Evolutionary conservation across 192 early-diverging fungal species (phyloP), one percentile per base, ranked within the genome.

Genomic region (Pecoramyces ruminantium): DNA sequence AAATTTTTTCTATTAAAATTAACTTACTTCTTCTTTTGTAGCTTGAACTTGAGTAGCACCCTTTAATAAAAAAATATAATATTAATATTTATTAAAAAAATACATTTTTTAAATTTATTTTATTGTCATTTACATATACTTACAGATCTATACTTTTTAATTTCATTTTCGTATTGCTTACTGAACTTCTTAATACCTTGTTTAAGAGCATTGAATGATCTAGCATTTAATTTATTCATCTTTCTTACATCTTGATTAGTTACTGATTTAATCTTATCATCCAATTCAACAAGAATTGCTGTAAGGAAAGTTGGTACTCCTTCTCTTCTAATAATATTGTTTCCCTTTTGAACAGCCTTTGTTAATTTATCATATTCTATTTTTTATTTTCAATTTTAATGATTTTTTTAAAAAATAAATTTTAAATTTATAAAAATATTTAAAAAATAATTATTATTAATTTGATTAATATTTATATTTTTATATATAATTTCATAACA

Each of bases 181-280:
- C 88, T 90, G 85, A 91, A 87, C 91, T 99, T 97, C 88, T 93
- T 93, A 82, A 97, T 79, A 83, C 94, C 95, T 85, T 95, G 93
- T 90, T 96, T 97, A 89, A 98, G 92, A 78, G 92, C 90, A 86
- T 93, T 97, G 83, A 96, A 86, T 28, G 95, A 93, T 82, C 93
- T 93, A 51, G 92, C 90, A 79, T 94, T 91, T 78, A 85, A 88
- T 67, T 93, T 87, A 83, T 92, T 97, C 89, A 95, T 94, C 88
- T 95, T 97, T 87, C 92, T 93, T 78, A 91, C 87, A 13, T 89
- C 87, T 29, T 91, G 87, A 89, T 95, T 95, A 81, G 90, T 88
- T 80, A 90, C 89, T 30, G 86, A 83, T 80, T 93, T 92, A 28
- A 94, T 81, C 81, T 86, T 84, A 81, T 96, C 94, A 80, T 99